Evolutionary conservation across 1,284 basidiomycete species (phyloP), one percentile per base, ranked within the genome.

Genomic region (Cryptococcus amylolentus): DNA sequence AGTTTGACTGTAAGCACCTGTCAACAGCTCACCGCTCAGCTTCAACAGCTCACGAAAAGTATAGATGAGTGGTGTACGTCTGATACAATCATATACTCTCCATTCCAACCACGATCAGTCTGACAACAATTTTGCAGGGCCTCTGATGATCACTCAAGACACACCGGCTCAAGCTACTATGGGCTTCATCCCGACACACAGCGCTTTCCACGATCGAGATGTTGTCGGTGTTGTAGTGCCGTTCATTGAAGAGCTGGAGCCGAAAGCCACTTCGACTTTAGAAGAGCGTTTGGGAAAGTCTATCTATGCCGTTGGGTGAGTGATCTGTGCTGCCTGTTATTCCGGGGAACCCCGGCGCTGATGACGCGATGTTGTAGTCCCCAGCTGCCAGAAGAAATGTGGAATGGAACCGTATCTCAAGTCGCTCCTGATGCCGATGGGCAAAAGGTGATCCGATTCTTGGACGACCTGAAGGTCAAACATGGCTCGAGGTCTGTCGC

Each of bases 271-370:
- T 1, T 47, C 28, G 4, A 54, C 45, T 8, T 14, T 60, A 12
- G 61, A 63, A 28, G 41, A 55, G 23, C 54, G 52, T 13, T 9
- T 64, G 28, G 57, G 57, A 10, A 59, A 56, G 43, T 43, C 48
- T n/a, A 31, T 63, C n/a, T 50, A 60, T n/a, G 63, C 61, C 56
- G 53, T 53, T 39, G 63, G 65, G 64, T 62, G 51, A 55, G 64
- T 58, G 1, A 9, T 31, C 10, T 31, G 12, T 20, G 18, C 31
- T 42, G 40, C 40, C 13, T n/a, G 7, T 5, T 14, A 13, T 7
- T 42, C 20, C 20, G 31, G 31, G 7, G 10, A 31, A 31, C 7
- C 7, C 14, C 14, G 4, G 40, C 14, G 5, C 31, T 42, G 40
- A 42, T 42, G 14, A 42, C 40, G 20, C 7, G 16, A 42, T 42